Conservation (phyloP, 2,329 filamentous ascomycete genomes). For the Trichoderma atrobrunneum region DNA sequence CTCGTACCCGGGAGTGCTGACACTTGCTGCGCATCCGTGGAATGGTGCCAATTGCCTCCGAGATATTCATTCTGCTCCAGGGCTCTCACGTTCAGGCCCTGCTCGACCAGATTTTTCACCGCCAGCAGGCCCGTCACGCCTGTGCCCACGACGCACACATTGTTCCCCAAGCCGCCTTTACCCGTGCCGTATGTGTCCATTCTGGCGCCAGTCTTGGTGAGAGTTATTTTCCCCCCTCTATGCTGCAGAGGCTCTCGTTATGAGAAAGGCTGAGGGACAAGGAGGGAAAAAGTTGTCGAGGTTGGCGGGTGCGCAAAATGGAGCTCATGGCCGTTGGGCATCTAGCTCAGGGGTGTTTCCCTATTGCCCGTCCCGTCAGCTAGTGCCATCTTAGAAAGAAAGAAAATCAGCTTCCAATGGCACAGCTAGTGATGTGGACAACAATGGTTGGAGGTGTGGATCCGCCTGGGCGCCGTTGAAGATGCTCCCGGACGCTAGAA, state of each 20-base stretch:
- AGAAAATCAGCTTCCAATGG: neutral
- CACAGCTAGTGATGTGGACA: neutral
- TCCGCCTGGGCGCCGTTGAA: neutral
- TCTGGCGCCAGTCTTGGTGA: neutral
- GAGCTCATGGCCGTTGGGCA: conserved; percentile 15
- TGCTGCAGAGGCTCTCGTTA: neutral
- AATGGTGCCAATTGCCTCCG: conserved; percentile 44
- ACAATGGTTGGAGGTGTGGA: conserved; percentile 12
- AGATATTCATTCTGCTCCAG: conserved; percentile 41
- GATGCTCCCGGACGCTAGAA: conserved; percentile 7
- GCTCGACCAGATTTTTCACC: conserved; percentile 43
- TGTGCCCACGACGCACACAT: conserved; percentile 31
- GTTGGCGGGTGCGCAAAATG: conserved; percentile 4
- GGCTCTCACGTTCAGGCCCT: conserved; percentile 40
- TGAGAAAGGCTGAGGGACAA: neutral
- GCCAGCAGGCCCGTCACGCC: conserved; percentile 39
- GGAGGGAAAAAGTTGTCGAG: neutral
- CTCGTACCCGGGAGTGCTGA: conserved; percentile 34
- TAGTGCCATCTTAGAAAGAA: conserved; percentile 12
- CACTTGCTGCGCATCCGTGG: conserved; percentile 33
- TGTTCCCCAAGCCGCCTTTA: conserved; percentile 19
- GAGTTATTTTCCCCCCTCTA: neutral
- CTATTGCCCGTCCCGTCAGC: conserved; percentile 10
- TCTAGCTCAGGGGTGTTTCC: conserved; percentile 10
- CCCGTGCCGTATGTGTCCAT: conserved; percentile 6